Evolutionary conservation across 2,329 filamentous ascomycete genomes (phyloP), one percentile per base, ranked within the genome.

Genomic region (Cordyceps tenuipes): DNA sequence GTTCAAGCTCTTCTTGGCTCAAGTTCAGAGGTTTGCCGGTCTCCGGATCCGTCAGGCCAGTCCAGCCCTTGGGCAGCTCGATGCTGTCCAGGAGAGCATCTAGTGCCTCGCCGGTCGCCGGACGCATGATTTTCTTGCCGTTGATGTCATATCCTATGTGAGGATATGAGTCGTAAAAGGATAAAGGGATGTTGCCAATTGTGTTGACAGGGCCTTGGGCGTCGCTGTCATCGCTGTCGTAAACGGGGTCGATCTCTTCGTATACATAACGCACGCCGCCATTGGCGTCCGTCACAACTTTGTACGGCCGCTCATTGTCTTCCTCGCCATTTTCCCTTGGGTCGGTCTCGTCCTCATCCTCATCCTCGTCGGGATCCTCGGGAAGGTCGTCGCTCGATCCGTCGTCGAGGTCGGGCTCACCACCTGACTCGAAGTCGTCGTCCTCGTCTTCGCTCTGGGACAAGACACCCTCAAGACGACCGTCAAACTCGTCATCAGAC

Each of bases 71-170:
- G 15, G 94, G 94, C 41, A 99, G 80, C 70, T 99, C 94, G 68
- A 99, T 99, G 74, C 90, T 97, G 68, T 99, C 93, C 10, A 99
- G 80, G 48, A 99, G 81, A 13, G 91, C 91, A 78, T 99, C 94
- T 36, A 99, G 78, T 41, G 94, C 94, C 71, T 96, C 89, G 57
- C 93, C 93, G 66, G 91, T 93, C 4, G 95, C 94, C 7, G 94
- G 94, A 57, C 94, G 88, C 86, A 96, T 90, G 64, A 99, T 96
- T 74, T 90, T 95, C 82, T 95, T 97, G 73, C 94, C 94, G 73
- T 99, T 96, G 77, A 99, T 97, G 68, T 97, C 90, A 76, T 99
- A 99, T 62, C 94, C 94, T 71, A 99, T 97, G 72, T 99, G 94
- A 55, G 94, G 94, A 71, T 97, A 99, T 41, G 90, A 89, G 72